A percentile compares a stretch with the other conserved stretches of the same genome.
Conservation (phyloP, 352 stramenopile species). For the Pythium sukuiense region DNA sequence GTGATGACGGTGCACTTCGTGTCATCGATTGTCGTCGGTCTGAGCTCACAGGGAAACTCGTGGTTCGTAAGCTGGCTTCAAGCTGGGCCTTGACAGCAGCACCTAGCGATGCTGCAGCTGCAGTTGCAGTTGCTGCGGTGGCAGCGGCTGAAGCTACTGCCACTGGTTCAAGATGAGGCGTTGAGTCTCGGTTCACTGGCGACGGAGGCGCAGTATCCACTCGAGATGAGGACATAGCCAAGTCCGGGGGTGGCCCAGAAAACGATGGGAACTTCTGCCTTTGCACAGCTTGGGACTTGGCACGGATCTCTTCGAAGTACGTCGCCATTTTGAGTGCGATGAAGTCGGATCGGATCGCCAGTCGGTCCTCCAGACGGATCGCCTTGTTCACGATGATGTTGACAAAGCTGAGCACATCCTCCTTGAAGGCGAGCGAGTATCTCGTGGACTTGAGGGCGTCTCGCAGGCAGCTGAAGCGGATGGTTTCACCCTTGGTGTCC, state of each 20-base stretch:
- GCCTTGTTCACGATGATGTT: slow-evolving; percentile 91
- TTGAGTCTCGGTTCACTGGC: slow-evolving; percentile 2
- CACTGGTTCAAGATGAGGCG: not conserved
- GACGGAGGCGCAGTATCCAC: slow-evolving; percentile 17
- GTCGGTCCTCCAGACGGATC: slow-evolving; percentile 75
- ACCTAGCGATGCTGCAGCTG: slow-evolving; percentile 14
- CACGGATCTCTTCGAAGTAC: slow-evolving; percentile 87
- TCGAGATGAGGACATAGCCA: slow-evolving; percentile 9
- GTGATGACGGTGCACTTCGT: slow-evolving; percentile 23
- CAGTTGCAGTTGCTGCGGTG: slow-evolving; percentile 11
- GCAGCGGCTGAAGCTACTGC: not conserved
- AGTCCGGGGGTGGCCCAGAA: slow-evolving; percentile 12
- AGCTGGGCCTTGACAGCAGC: slow-evolving; percentile 16
- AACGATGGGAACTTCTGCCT: slow-evolving; percentile 62
- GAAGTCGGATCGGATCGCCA: slow-evolving; percentile 83
- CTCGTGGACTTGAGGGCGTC: slow-evolving; percentile 81
- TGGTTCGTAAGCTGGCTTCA: slow-evolving; percentile 12
- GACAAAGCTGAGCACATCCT: slow-evolving; percentile 87
- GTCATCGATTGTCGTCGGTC: slow-evolving; percentile 9
- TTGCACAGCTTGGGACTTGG: slow-evolving; percentile 79
- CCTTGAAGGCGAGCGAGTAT: slow-evolving; percentile 87
- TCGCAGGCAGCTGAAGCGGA: slow-evolving; percentile 80
- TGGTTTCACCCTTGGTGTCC: slow-evolving; percentile 75
- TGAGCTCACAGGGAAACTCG: slow-evolving; percentile 2
- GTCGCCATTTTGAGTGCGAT: slow-evolving; percentile 83